Percentiles rank a stretch among this genome's conserved stretches.
Evolutionary conservation across 345 rosid species (phyloP).

Genomic region (Melaleuca alternifolia): DNA sequence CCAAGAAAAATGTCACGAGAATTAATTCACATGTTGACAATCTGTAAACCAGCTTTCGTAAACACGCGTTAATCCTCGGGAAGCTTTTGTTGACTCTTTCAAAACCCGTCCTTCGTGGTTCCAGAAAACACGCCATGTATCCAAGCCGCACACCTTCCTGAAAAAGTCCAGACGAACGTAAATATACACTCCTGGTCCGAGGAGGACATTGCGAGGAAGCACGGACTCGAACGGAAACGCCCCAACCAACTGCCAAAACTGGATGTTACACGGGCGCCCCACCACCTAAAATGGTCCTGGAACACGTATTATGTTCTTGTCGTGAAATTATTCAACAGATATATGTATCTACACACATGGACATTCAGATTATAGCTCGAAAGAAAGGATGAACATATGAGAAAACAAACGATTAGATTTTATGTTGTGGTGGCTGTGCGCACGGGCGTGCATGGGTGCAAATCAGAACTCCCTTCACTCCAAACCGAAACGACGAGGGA

Average conservation of each 20-base stretch:
- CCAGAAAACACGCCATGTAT: background rate
- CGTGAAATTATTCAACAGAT: background rate
- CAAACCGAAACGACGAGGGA: slow-evolving; percentile 36
- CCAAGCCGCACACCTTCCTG: background rate
- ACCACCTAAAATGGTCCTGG: background rate
- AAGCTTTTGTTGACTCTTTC: background rate
- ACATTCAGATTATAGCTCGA: background rate
- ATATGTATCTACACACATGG: background rate
- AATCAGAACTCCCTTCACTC: slow-evolving; percentile 56
- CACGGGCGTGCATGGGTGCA: background rate
- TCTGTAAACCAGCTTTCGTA: background rate
- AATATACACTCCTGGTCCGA: background rate
- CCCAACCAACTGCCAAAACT: background rate
- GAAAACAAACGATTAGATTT: background rate
- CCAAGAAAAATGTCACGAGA: background rate
- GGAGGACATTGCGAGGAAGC: background rate
- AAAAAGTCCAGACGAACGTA: background rate
- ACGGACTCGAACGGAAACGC: background rate
- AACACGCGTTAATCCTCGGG: background rate
- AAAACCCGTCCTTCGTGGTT: background rate
- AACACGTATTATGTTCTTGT: background rate
- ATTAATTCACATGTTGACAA: background rate
- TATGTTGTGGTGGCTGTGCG: background rate
- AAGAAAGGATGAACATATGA: background rate
- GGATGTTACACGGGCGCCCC: background rate